These are phyloP conservation scores for Sideroxylon spinosum DNA, from an alignment of 179 eudicot genomes.

Conservation along the genomic window DNA sequence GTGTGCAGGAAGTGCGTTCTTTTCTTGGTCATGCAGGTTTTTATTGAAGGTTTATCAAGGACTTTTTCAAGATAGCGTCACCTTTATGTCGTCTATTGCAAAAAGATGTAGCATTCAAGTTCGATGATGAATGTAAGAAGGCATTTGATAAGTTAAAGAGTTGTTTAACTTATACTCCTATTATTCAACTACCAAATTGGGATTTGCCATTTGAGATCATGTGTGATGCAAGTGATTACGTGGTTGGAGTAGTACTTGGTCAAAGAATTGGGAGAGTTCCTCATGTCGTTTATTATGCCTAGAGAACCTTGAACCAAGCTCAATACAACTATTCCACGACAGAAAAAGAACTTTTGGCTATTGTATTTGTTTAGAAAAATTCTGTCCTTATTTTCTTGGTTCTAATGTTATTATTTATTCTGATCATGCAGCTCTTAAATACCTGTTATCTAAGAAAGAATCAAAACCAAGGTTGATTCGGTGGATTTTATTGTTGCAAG, in stretches of 20 bases:
- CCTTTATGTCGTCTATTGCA: neutral
- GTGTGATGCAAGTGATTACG: constrained; percentile 6
- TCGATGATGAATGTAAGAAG: constrained; percentile 4
- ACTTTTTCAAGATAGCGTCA: neutral
- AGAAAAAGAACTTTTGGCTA: constrained; percentile 8
- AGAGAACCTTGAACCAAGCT: neutral
- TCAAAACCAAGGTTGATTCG: neutral
- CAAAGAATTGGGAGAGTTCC: neutral
- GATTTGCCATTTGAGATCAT: neutral
- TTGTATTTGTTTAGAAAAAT: constrained; percentile 12
- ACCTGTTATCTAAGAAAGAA: neutral
- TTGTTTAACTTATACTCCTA: neutral
- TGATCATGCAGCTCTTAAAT: neutral
- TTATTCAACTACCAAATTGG: neutral
- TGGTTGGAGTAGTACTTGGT: neutral
- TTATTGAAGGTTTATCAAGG: constrained; percentile 7
- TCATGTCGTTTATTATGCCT: constrained; percentile 7
- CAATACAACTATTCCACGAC: neutral
- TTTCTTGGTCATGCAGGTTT: constrained; percentile 16
- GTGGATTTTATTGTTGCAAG: constrained; percentile 6
- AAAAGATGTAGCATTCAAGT: constrained; percentile 12
- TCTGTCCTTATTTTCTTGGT: neutral
- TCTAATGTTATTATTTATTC: neutral
- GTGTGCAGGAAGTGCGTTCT: neutral
- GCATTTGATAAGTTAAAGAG: neutral